Conservation (phyloP, 352 stramenopile species). For the Phytophthora uliginosa region DNA sequence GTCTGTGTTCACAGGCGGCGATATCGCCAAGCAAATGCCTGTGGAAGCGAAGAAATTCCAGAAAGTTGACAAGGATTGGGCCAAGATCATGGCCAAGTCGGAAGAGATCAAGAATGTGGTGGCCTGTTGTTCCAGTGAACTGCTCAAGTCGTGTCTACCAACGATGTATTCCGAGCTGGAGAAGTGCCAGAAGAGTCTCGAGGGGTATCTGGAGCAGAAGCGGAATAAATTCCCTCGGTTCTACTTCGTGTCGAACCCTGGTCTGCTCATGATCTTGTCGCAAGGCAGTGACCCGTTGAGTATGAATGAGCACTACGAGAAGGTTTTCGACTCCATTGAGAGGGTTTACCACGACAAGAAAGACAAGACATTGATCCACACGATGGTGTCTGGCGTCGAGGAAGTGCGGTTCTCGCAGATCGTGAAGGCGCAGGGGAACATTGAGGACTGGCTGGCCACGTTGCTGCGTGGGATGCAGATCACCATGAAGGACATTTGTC, state of each 20-base stretch:
- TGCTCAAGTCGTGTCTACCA: constrained; percentile 97
- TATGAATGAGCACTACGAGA: constrained; percentile 99
- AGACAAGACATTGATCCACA: constrained; percentile 97
- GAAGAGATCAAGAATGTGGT: constrained; percentile 94
- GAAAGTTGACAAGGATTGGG: constrained; percentile 99
- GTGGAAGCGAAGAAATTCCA: constrained; percentile 99
- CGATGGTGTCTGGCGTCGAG: constrained; percentile 95
- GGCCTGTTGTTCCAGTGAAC: constrained; percentile 95
- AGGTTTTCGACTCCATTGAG: constrained; percentile 99
- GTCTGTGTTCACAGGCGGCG: constrained; percentile 98
- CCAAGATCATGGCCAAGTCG: constrained; percentile 98
- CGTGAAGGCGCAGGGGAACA: constrained; percentile 98
- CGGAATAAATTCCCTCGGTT: constrained; percentile 99
- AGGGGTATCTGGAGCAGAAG: constrained; percentile 99
- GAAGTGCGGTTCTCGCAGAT: constrained; percentile 96
- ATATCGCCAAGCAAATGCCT: constrained; percentile 99
- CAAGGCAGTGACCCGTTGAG: constrained; percentile 97
- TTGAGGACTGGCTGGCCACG: constrained; percentile 99
- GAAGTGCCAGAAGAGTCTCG: constrained; percentile 98
- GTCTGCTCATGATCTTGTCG: constrained; percentile 98
- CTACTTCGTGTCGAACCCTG: constrained; percentile 99
- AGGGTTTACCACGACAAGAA: constrained; percentile 99
- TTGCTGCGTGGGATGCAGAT: constrained; percentile 96
- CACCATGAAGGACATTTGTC: constrained; percentile 98
- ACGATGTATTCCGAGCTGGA: constrained; percentile 99